A percentile compares a stretch with the other conserved stretches of the same genome.
Conservation (phyloP, 371 early-diverging fungal genomes). For the Sporodiniella umbellata region DNA sequence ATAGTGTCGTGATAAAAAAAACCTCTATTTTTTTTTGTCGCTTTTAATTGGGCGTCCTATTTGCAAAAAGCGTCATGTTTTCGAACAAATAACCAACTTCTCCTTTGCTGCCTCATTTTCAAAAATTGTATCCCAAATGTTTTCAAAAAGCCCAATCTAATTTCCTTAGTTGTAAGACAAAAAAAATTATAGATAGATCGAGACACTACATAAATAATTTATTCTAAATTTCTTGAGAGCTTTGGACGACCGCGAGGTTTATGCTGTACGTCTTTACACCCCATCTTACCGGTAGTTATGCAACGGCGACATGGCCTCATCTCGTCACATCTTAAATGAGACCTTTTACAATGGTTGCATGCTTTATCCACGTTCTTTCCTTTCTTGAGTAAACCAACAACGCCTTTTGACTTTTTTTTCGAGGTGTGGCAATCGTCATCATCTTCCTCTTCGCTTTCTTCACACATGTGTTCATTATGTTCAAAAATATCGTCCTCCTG, state of each 20-base stretch:
- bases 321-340: slow-evolving; percentile 46
- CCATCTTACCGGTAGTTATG: slow-evolving; percentile 41
- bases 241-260: slow-evolving; percentile 45
- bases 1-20: too few species aligned
- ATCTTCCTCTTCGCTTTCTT: slow-evolving; percentile 26
- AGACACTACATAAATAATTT: not conserved
- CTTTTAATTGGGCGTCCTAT: too few species aligned
- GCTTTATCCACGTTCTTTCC: slow-evolving; percentile 46
- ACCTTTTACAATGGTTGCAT: slow-evolving; percentile 48
- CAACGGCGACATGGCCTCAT: slow-evolving; percentile 47
- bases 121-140: too few species aligned
- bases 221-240: not conserved
- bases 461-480: slow-evolving; percentile 3
- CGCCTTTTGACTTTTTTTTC: not conserved
- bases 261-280: slow-evolving; percentile 48
- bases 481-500: not conserved
- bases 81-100: too few species aligned
- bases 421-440: slow-evolving; percentile 7
- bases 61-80: too few species aligned
- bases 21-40: too few species aligned
- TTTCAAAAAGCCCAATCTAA: too few species aligned
- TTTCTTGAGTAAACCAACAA: slow-evolving; percentile 16
- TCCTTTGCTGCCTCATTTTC: too few species aligned
- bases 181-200: too few species aligned
- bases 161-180: not conserved